Evolutionary conservation across 768 basidiomycete genomes (phyloP).

Genomic region (Boletus rufocinnamomeus): DNA sequence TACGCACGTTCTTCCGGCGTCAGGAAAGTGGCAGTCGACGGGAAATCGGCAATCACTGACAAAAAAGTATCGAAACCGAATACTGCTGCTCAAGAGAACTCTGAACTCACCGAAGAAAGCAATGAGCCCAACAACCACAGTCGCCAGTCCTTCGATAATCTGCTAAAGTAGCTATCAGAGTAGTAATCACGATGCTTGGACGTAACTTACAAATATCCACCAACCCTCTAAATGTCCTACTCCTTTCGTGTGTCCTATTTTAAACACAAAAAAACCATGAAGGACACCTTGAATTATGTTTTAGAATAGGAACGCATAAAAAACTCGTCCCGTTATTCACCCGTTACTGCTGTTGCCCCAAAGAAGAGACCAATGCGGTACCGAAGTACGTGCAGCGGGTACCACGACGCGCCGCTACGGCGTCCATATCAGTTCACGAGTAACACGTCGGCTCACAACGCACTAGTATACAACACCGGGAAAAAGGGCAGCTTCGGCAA

Average conservation of each 20-base stretch:
- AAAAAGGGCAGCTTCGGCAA: conserved; percentile 71
- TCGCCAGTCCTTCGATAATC: conserved; percentile 49
- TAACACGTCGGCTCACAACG: conserved; percentile 15
- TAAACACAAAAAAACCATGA: conserved; percentile 59
- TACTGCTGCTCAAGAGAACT: background rate
- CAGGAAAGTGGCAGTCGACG: conserved; percentile 20
- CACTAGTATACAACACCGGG: conserved; percentile 77
- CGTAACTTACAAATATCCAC: conserved; percentile 63
- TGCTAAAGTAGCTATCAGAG: background rate
- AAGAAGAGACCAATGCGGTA: conserved; percentile 65
- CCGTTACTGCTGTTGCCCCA: conserved; percentile 62
- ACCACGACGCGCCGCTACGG: conserved; percentile 63
- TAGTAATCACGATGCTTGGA: background rate
- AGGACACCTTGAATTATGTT: conserved; percentile 44
- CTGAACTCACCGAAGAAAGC: conserved; percentile 48
- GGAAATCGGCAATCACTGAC: conserved; percentile 60
- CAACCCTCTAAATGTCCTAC: conserved; percentile 53
- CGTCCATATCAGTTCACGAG: background rate
- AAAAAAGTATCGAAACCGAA: too few relatives aligned
- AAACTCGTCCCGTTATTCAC: conserved; percentile 18
- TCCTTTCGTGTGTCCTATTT: conserved; percentile 54
- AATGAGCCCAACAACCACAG: conserved; percentile 55
- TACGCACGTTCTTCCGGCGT: conserved; percentile 19
- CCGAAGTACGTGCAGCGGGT: conserved; percentile 62
- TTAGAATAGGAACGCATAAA: background rate